Percentiles rank a stretch among this genome's conserved stretches.
These are phyloP conservation scores for Thelonectria discophora DNA, from an alignment of 2,329 filamentous ascomycete genomes.

Conservation along the genomic window DNA sequence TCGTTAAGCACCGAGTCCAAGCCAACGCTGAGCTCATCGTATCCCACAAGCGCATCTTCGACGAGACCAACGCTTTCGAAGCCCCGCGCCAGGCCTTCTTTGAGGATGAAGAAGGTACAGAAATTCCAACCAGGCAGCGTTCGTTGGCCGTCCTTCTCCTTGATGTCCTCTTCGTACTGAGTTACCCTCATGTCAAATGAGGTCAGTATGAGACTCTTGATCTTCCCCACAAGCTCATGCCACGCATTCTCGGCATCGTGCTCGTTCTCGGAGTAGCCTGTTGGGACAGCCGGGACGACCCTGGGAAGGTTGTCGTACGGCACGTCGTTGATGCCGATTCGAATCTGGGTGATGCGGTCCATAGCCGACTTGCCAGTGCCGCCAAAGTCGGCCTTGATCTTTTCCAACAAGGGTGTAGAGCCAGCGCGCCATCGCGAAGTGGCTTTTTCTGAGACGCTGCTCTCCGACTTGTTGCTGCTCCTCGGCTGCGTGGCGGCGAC, in stretches of 20 bases:
- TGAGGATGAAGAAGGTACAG: conserved; percentile 98
- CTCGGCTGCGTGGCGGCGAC: conserved; percentile 81
- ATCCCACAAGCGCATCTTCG: conserved; percentile 92
- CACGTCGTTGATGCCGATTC: conserved; percentile 76
- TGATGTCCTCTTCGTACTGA: conserved; percentile 97
- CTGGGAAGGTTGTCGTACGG: conserved; percentile 71
- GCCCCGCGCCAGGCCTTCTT: conserved; percentile 90
- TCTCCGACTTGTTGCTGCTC: conserved; percentile 64
- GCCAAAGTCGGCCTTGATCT: conserved; percentile 90
- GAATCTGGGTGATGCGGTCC: conserved; percentile 86
- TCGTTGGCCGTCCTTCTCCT: conserved; percentile 89
- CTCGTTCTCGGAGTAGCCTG: conserved; percentile 73
- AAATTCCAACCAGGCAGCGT: conserved; percentile 97
- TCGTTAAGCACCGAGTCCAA: conserved; percentile 85
- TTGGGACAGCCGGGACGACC: conserved; percentile 69
- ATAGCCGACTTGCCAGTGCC: conserved; percentile 71
- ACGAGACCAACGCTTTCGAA: conserved; percentile 97
- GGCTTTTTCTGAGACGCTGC: conserved; percentile 70
- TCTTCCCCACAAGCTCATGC: conserved; percentile 82
- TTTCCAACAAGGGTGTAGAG: conserved; percentile 86
- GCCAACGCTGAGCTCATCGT: conserved; percentile 91
- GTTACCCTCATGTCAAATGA: conserved; percentile 91
- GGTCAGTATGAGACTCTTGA: conserved; percentile 85
- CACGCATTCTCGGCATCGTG: conserved; percentile 85
- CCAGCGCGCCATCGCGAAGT: conserved; percentile 81